phyloP scores from a whole-genome alignment of 2,329 filamentous ascomycete species.

The Colletotrichum navitas region DNA sequence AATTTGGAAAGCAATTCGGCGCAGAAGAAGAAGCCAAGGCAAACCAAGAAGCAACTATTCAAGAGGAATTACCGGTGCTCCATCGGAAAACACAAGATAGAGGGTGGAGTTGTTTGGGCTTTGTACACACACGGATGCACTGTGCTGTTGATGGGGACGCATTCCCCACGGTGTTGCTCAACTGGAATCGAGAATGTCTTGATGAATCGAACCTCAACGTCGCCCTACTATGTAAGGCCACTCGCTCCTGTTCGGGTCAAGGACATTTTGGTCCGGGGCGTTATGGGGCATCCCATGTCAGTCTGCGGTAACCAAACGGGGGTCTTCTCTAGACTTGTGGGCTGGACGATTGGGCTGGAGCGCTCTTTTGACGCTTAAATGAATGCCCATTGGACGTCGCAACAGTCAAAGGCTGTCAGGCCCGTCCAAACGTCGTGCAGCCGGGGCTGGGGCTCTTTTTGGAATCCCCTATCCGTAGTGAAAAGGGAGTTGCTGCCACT shows the following conservation, averaged over 20 bases:
- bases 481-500: neutral
- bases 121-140: neutral
- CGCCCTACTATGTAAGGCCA: neutral
- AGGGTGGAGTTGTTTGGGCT: neutral
- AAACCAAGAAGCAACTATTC: neutral
- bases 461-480: neutral
- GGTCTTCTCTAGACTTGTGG: slow-evolving; percentile 26
- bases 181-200: neutral
- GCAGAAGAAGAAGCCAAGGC: neutral
- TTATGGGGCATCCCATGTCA: slow-evolving; percentile 32
- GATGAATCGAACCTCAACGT: neutral
- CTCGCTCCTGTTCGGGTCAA: neutral
- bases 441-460: slow-evolving; percentile 23
- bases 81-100: neutral
- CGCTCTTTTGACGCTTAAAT: slow-evolving; percentile 3
- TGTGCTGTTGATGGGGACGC: neutral
- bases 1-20: too few species aligned
- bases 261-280: slow-evolving; percentile 40
- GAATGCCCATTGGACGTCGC: slow-evolving; percentile 14
- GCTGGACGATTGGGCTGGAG: slow-evolving; percentile 39
- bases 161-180: neutral
- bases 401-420: slow-evolving; percentile 11
- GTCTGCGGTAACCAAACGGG: slow-evolving; percentile 34
- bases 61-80: neutral
- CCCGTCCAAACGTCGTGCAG: neutral